Evolutionary conservation across 495 filamentous ascomycete genomes (phyloP).

Genomic region (Talaromyces nanjingensis): DNA sequence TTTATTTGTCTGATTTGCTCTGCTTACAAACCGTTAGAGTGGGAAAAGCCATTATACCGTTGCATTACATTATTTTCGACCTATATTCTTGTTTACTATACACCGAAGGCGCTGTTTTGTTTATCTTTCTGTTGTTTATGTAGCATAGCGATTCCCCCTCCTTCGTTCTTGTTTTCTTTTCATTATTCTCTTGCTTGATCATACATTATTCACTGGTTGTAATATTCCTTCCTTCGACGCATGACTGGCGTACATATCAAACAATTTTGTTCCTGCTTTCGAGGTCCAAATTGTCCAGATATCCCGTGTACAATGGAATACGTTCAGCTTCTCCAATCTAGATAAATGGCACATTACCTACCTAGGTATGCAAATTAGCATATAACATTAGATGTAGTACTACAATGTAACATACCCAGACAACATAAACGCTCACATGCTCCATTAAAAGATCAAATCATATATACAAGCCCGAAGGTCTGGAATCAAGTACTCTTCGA

Average conservation of each 20-base stretch:
- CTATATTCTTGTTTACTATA: not conserved
- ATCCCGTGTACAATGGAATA: not conserved
- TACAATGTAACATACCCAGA: not conserved
- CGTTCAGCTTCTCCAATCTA: not conserved
- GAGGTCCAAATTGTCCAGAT: not conserved
- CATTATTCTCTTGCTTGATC: not conserved
- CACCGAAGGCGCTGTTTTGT: not conserved
- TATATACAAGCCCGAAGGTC: not conserved
- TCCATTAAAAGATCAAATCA: not conserved
- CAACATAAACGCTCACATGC: not conserved
- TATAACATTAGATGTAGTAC: not conserved
- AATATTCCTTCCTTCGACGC: not conserved
- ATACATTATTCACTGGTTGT: not conserved
- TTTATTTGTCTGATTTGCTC: not conserved
- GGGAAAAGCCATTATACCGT: not conserved
- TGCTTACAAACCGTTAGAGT: not conserved
- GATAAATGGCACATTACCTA: not conserved
- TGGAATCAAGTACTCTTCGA: slow-evolving; percentile 10
- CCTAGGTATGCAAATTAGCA: not conserved
- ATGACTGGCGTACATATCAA: not conserved
- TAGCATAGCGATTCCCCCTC: not conserved
- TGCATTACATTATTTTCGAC: not conserved
- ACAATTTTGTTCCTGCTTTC: not conserved
- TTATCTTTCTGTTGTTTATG: not conserved
- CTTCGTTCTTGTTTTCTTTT: not conserved